Base-by-base conservation (phyloP, 1,284 basidiomycete genomes). In the Neotropicomus parvogracilis region DNA sequence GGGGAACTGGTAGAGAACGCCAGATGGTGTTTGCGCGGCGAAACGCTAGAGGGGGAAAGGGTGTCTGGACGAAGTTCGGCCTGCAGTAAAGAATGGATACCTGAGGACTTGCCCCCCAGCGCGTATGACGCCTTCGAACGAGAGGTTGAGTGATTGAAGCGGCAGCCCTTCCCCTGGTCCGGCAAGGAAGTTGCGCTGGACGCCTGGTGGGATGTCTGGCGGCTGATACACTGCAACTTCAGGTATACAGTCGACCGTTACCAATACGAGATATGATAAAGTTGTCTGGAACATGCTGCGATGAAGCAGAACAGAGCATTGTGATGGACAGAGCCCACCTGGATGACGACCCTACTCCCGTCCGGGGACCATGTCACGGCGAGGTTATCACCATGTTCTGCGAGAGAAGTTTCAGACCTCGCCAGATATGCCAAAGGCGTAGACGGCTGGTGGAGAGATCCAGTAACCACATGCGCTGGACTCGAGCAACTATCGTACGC, bases 61-160 rank as follows among this genome's bases (percentile, higher is more conserved):
- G 26, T 6, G 26, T 45, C 11, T 42, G 28, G 40, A 42, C 35
- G 11, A 46, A 43, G 12, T 38, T 44, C 26, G 41, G 39, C 46
- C 33, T 24, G 42, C 13, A 37, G 20, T 13, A 44, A 41, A 29
- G 44, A 29, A 36, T 66, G 72, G 19, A 27, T 59, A 85, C 80
- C 86, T 83, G 44, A 86, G 64, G 16, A 95, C 72, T 14, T 75
- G 75, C 20, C 90, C 90, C 50, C 92, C 89, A 14, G 88, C 77
- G 6, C 83, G 78, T 50, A 91, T 77, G 19, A 93, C 90, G 1
- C 91, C 91, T 63, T 95, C 91, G 43, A 91, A 81, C 27, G 79
- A 76, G 38, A 91, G 69, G 47, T 71, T 75, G 34, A 88, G 67
- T 13, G 80, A 75, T 47, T 85, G 83, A 39, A 90, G 70, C 0